These are phyloP conservation scores for Garcia nutans DNA, from an alignment of 345 rosid genomes.

Conservation along the genomic window DNA sequence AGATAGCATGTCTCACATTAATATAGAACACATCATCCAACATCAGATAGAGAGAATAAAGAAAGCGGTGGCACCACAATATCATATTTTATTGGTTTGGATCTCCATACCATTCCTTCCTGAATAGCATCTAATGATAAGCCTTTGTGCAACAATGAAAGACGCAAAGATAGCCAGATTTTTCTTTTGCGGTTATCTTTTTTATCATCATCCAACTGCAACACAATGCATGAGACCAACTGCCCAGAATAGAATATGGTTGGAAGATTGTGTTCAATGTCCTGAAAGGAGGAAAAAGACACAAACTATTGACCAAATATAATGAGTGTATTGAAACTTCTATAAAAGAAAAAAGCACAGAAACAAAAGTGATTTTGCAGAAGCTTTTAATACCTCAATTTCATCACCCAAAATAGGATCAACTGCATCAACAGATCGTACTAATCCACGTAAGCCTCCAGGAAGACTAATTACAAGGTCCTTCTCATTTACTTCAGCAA, in stretches of 20 bases:
- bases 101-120: constrained; percentile 79
- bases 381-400: constrained; percentile 45
- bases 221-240: constrained; percentile 84
- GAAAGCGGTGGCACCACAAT: neutral
- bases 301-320: neutral
- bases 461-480: constrained; percentile 89
- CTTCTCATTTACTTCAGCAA: constrained; percentile 88
- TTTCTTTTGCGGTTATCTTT: constrained; percentile 73
- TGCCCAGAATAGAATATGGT: constrained; percentile 63
- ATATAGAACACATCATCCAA: neutral
- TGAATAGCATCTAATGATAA: constrained; percentile 72
- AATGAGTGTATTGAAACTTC: neutral
- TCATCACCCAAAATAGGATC: constrained; percentile 62
- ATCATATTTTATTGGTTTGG: constrained; percentile 8
- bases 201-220: constrained; percentile 75
- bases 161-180: constrained; percentile 86
- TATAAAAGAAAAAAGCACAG: constrained; percentile 14
- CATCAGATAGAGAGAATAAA: neutral
- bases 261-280: constrained; percentile 49
- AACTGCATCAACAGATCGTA: constrained; percentile 66
- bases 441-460: constrained; percentile 90
- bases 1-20: neutral
- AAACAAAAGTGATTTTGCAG: constrained; percentile 12
- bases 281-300: constrained; percentile 35
- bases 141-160: constrained; percentile 74